Evolutionary conservation across 441 rosid species (phyloP), one percentile per base, ranked within the genome.

Genomic region (Arabidopsis hybrid): DNA sequence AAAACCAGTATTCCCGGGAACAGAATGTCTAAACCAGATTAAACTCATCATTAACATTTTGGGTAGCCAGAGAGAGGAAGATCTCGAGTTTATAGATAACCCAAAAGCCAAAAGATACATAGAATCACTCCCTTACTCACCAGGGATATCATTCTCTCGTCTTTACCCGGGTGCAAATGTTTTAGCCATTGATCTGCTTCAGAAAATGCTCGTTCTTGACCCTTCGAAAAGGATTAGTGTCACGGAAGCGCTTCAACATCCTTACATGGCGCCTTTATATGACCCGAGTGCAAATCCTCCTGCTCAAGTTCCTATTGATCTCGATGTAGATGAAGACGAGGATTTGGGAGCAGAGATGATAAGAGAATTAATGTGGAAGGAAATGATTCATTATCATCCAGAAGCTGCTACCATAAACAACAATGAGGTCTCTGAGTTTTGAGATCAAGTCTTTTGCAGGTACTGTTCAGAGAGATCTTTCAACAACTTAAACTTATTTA

Each of bases 241-340:
- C 31, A 84, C 83, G 9, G 97, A 90, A 72, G 95, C 97, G 34
- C 95, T 91, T 16, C 86, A 83, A 52, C 97, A 89, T 79, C 93
- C 97, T 42, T 88, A 84, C 77, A 91, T 92, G 96, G 84, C 90
- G 1, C 72, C 86, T 6, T 74, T 90, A n/a, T 90, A 85, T 31
- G 92, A 89, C 55, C 92, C 91, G 4, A 82, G 53, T 73, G 38
- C 79, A 67, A 85, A 88, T 42, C 92, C 88, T 59, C 88, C 88
- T 2, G 90, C 93, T 7, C 84, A 88, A 51, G 86, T 90, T 61
- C 92, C 93, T 4, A 60, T 88, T 49, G 91, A 88, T 81, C 82
- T 92, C 1, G 94, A 88, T 78, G 78, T 90, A 55, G 92, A 87
- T 47, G 96, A 92, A 55, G 92, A 87, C 43, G 96, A 92, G 85